phyloP scores from a whole-genome alignment of 768 basidiomycete genomes.

The Rhodotorula toruloides region DNA sequence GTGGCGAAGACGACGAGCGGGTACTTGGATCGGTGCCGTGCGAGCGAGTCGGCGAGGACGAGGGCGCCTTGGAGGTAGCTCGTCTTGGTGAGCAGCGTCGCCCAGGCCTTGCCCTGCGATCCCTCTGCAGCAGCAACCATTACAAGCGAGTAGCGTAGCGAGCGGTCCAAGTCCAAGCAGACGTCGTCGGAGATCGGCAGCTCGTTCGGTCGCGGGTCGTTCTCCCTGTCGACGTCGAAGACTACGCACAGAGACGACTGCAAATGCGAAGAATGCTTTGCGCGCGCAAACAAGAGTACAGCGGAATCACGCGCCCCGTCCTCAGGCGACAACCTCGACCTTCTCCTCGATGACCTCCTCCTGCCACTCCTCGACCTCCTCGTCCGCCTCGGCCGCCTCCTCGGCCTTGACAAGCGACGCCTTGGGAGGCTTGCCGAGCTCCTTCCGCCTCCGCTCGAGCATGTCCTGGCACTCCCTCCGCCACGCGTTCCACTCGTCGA shows the following conservation, averaged over 20 bases:
- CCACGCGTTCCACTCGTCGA: conserved; percentile 99
- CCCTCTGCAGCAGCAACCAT: too few species aligned
- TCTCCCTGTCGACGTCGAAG: too few species aligned
- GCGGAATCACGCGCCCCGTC: too few species aligned
- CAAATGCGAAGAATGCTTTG: too few species aligned
- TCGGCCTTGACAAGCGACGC: conserved; percentile 43
- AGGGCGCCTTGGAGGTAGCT: conserved; percentile 60
- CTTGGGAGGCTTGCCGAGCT: conserved; percentile 44
- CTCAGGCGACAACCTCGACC: conserved; percentile 37
- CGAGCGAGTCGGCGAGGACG: conserved; percentile 58
- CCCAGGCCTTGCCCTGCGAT: conserved; percentile 55
- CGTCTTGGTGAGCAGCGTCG: conserved; percentile 68
- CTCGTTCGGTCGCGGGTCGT: too few species aligned
- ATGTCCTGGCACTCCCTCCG: conserved; percentile 65
- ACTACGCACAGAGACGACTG: too few species aligned
- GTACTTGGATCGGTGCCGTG: conserved; percentile 58
- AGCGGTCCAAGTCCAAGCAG: too few species aligned
- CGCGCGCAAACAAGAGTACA: too few species aligned
- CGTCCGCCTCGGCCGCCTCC: conserved; percentile 70
- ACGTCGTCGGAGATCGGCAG: too few species aligned
- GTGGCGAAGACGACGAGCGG: conserved; percentile 77
- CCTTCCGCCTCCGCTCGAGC: conserved; percentile 55
- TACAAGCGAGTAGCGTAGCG: too few species aligned
- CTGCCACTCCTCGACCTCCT: conserved; percentile 54
- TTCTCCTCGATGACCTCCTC: conserved; percentile 66